These are phyloP conservation scores for Ramularia collo-cygni DNA, from an alignment of 2,329 filamentous ascomycete genomes.

Conservation along the genomic window DNA sequence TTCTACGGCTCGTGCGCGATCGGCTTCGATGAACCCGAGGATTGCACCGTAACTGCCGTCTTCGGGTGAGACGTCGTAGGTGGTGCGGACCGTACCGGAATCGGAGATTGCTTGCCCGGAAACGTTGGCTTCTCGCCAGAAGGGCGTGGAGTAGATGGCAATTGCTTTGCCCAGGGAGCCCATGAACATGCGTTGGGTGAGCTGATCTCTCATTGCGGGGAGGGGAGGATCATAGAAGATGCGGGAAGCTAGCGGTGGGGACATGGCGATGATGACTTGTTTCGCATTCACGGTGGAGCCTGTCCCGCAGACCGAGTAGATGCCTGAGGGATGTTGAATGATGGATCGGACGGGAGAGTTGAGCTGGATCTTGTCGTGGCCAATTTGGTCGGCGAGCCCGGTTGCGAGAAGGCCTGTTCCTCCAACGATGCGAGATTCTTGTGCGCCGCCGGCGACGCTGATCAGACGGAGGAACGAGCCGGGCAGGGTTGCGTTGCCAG, in stretches of 20 bases:
- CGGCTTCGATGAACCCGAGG: conserved; percentile 26
- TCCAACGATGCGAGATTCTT: conserved; percentile 10
- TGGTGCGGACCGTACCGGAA: conserved; percentile 16
- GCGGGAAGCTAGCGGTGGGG: conserved; percentile 7
- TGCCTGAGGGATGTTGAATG: not conserved
- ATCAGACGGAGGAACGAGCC: conserved; percentile 13
- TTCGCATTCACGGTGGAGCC: conserved; percentile 5
- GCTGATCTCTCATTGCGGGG: conserved; percentile 5
- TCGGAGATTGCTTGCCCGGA: conserved; percentile 19
- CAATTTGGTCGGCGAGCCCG: conserved; percentile 9
- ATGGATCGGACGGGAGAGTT: conserved; percentile 6
- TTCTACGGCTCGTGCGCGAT: conserved; percentile 20
- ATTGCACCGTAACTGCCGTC: conserved; percentile 22
- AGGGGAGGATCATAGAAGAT: conserved; percentile 11
- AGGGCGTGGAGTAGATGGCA: conserved; percentile 14
- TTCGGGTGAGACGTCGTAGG: conserved; percentile 19
- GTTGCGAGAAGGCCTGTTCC: conserved; percentile 10
- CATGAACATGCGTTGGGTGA: conserved; percentile 12
- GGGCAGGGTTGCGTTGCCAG: conserved; percentile 11
- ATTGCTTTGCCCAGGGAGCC: conserved; percentile 13
- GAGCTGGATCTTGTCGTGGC: conserved; percentile 3
- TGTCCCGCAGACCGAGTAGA: conserved; percentile 2
- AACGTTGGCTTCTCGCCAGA: conserved; percentile 18
- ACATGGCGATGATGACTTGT: conserved; percentile 15
- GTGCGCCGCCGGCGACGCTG: conserved; percentile 4